A percentile compares a stretch with the other conserved stretches of the same genome.
phyloP scores from a whole-genome alignment of 2,329 filamentous ascomycete genomes.

The Cladosporium oxysporum region DNA sequence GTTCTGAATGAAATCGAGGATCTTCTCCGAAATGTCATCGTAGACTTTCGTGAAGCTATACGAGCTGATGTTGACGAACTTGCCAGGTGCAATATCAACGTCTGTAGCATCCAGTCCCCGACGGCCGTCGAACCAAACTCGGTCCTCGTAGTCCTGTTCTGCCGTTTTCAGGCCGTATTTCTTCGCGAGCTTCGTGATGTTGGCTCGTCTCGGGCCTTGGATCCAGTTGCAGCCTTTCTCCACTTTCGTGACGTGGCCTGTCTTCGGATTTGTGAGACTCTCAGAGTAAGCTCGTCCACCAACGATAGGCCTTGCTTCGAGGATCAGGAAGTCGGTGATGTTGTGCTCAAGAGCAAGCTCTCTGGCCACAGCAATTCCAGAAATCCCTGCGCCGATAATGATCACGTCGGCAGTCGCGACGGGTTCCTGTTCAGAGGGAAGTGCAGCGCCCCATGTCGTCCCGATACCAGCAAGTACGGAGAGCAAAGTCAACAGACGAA shows the following conservation, averaged over 20 bases:
- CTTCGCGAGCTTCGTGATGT: slow-evolving; percentile 18
- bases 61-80: slow-evolving; percentile 15
- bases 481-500: slow-evolving; percentile 6
- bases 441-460: background rate
- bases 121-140: slow-evolving; percentile 10
- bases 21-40: slow-evolving; percentile 11
- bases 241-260: slow-evolving; percentile 13
- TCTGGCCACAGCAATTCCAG: slow-evolving; percentile 6
- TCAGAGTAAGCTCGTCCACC: slow-evolving; percentile 13
- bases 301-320: slow-evolving; percentile 8
- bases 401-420: slow-evolving; percentile 15
- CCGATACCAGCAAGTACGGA: background rate
- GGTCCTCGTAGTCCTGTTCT: slow-evolving; percentile 8
- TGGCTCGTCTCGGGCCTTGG: slow-evolving; percentile 9
- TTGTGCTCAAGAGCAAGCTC: slow-evolving; percentile 17
- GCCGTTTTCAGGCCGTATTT: slow-evolving; percentile 13
- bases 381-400: slow-evolving; percentile 15
- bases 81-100: background rate
- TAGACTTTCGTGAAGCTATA: slow-evolving; percentile 4
- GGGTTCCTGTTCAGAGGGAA: background rate
- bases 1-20: slow-evolving; percentile 15
- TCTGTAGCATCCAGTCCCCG: slow-evolving; percentile 8
- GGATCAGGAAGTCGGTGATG: slow-evolving; percentile 15
- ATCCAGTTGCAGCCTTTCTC: slow-evolving; percentile 19
- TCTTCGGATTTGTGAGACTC: slow-evolving; percentile 14